Base-by-base conservation (phyloP, 176 grass and related monocot species). In the Carex parvula region DNA sequence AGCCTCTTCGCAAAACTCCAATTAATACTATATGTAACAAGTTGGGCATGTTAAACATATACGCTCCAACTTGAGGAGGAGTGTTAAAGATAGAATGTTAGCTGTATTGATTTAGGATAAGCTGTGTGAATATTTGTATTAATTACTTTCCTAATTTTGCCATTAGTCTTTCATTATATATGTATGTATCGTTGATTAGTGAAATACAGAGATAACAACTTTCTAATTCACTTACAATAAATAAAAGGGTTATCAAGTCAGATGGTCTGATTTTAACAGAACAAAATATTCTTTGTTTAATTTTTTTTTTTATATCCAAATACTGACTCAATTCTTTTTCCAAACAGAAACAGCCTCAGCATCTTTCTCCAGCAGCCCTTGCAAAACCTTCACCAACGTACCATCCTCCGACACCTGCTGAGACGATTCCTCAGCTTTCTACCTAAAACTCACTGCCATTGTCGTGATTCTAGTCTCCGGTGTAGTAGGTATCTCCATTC, bases 371-470 rank as follows among this genome's bases (percentile, higher is more conserved):
- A 50, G n/a, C 37, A 82, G 39, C 17, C 29, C 56, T 29, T 82
- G 80, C 61, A 54, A 65, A 66, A 48, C 60, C 50, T 39, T 26
- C 41, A 39, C 12, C 8, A 22, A 50, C 13, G 17, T 17, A 82
- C 32, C 80, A 13, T 26, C 80, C 20, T 46, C 80, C 2, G 80
- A 61, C 42, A 67, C 61, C 13, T 97, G 95, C 84, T 79, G 55
- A 14, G 89, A 88, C 84, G 78, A 88, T 48, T 84, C 71, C 65
- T 86, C 86, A 30, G 88, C 86, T 79, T 52, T 92, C 26, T 20
- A 60, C 81, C 90, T 97, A 44, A 94, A 97, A 71, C 17, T 54
- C 65, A 22, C 65, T 22, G 95, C 95, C 39, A 94, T 94, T 85
- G 84, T 60, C 4, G 55, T 72, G 17, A 94, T 94, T 4, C 72